phyloP scores from a whole-genome alignment of 257 asterid genomes.

The Salvia rosmarinus region DNA sequence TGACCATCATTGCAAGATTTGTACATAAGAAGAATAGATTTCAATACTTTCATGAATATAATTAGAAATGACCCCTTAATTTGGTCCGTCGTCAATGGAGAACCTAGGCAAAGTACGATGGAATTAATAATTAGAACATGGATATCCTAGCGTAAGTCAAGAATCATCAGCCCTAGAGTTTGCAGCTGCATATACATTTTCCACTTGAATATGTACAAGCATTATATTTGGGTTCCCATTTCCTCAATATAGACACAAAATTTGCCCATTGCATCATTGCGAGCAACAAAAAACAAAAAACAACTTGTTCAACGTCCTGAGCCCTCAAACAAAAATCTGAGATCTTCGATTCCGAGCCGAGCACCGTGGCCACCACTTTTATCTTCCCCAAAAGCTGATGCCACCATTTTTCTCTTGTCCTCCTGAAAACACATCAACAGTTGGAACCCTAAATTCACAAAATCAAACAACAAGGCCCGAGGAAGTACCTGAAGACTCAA shows the following conservation, averaged over 20 bases:
- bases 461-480: too few relatives aligned
- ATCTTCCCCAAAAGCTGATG: constrained; percentile 98
- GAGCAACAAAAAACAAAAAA: constrained; percentile 24
- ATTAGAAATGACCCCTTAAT: not conserved
- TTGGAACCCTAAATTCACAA: constrained; percentile 1
- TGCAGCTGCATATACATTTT: constrained; percentile 32
- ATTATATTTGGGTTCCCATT: constrained; percentile 1
- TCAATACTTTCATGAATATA: not conserved
- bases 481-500: constrained; percentile 82
- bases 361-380: constrained; percentile 64
- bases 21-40: not conserved
- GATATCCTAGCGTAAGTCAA: constrained; percentile 23
- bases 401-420: constrained; percentile 97
- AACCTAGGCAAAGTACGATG: too few relatives aligned
- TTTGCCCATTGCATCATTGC: constrained; percentile 31
- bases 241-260: constrained; percentile 32
- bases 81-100: too few relatives aligned
- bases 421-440: constrained; percentile 56
- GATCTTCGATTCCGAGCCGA: constrained; percentile 78
- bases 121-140: too few relatives aligned
- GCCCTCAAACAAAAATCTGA: constrained; percentile 65
- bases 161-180: not conserved
- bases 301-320: constrained; percentile 35
- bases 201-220: constrained; percentile 22
- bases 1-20: constrained; percentile 30